phyloP scores from a whole-genome alignment of 306 rosid genomes.

The Cucurbita maxima region DNA sequence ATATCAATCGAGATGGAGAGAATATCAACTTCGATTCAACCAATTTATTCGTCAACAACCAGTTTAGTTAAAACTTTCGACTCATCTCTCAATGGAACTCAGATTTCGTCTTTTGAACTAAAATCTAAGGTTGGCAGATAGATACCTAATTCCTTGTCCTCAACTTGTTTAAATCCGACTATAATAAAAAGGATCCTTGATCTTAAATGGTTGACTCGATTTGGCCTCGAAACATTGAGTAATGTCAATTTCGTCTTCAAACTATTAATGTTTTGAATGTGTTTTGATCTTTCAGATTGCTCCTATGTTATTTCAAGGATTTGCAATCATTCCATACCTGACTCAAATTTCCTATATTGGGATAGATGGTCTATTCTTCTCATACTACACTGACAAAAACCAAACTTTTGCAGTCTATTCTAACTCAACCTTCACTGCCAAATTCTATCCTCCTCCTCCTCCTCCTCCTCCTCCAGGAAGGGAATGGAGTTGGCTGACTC shows the following conservation, averaged over 20 bases:
- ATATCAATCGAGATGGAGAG: background rate
- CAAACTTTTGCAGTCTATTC: constrained; percentile 30
- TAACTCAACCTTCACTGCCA: constrained; percentile 20
- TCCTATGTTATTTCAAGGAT: constrained; percentile 33
- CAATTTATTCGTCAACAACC: background rate
- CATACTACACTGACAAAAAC: constrained; percentile 17
- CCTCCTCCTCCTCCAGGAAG: background rate
- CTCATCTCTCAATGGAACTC: constrained; percentile 1
- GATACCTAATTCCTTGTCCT: background rate
- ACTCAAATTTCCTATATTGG: constrained; percentile 35
- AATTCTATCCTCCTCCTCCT: background rate
- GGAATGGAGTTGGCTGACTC: constrained; percentile 9
- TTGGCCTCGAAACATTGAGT: too few relatives aligned
- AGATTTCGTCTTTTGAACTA: constrained; percentile 2
- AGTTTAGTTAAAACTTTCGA: background rate
- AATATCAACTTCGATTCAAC: background rate
- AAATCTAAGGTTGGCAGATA: constrained; percentile 5
- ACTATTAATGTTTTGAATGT: background rate
- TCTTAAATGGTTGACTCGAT: too few relatives aligned
- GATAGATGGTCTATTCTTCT: constrained; percentile 31
- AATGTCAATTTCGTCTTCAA: background rate
- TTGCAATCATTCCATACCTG: constrained; percentile 26
- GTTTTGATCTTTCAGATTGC: constrained; percentile 24
- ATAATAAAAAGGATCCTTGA: too few relatives aligned
- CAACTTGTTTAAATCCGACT: background rate